Base-by-base conservation (phyloP, 2,329 filamentous ascomycete species). In the Alternaria tenuissima region DNA sequence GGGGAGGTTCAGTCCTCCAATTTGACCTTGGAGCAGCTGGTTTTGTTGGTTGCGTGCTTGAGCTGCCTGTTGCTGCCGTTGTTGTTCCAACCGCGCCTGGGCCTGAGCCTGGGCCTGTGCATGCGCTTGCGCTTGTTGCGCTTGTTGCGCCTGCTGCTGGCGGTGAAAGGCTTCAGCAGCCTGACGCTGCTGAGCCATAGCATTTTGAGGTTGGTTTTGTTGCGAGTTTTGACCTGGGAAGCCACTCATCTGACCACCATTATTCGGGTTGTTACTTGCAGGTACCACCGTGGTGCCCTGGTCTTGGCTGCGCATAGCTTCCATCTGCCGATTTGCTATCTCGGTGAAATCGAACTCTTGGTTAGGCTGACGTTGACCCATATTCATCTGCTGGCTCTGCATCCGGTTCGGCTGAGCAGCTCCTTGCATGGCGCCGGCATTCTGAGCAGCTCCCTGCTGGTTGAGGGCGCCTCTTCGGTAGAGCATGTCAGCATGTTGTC, bases 221-320 rank as follows among this genome's bases (percentile, higher is more conserved):
- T 76, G 75, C 16, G 62, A 44, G 30, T 68, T 66, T 59, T 75
- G 74, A 8, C 62, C 63, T 12, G 66, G 66, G 44, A 77, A 80
- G 14, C 68, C 75, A 30, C 75, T 69, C 76, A 80, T 78, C 44
- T 78, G 78, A 22, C 61, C 62, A 6, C 76, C 76, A 6, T 59
- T 59, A 34, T 78, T 84, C 61, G 82, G 81, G 53, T 85, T 85
- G 68, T 85, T 86, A 74, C 86, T 89, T 7, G 86, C 87, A 9
- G 87, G 87, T 4, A 89, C 87, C n/a, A 89, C 87, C 42, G 85
- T 79, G 63, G 88, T 85, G 8, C 87, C 87, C 49, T 84, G 84
- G 73, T 88, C 85, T 68, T 87, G 85, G 16, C 84, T 84, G 53
- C 86, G 85, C 65, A 88, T 75, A n/a, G 86, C 87, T 64, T 87